These are phyloP conservation scores for Sporothrix schenckii DNA, from an alignment of 2,329 filamentous ascomycete genomes.

Conservation along the genomic window DNA sequence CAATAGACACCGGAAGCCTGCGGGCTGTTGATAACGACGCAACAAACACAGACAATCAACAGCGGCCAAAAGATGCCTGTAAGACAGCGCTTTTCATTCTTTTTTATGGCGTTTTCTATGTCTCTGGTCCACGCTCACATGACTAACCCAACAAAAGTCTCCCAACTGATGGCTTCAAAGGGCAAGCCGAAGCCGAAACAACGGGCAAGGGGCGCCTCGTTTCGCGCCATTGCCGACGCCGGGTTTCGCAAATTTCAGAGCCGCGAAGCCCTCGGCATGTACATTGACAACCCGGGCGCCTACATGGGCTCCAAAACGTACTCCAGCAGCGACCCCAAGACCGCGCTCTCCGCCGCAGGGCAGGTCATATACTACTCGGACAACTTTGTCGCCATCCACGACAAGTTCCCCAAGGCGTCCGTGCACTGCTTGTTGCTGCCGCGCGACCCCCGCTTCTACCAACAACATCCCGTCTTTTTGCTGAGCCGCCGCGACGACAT, in stretches of 20 bases:
- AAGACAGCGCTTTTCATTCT: not conserved
- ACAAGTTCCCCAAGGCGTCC: slow-evolving; percentile 82
- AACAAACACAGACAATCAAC: not conserved
- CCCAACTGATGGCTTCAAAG: slow-evolving; percentile 56
- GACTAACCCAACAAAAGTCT: slow-evolving; percentile 42
- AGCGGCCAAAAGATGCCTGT: slow-evolving; percentile 16
- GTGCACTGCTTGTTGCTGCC: slow-evolving; percentile 89
- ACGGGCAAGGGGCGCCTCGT: slow-evolving; percentile 35
- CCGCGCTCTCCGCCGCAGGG: slow-evolving; percentile 38
- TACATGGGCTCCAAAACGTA: slow-evolving; percentile 50
- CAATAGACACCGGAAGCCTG: slow-evolving; percentile 17
- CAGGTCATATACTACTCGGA: slow-evolving; percentile 67
- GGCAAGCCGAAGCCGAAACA: slow-evolving; percentile 47
- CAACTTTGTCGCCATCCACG: slow-evolving; percentile 76
- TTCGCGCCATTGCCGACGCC: slow-evolving; percentile 17
- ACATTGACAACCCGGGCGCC: slow-evolving; percentile 64
- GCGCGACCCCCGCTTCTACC: slow-evolving; percentile 62
- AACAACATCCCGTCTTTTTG: slow-evolving; percentile 75
- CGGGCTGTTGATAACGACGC: slow-evolving; percentile 11
- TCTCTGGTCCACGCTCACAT: not conserved
- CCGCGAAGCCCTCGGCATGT: slow-evolving; percentile 66
- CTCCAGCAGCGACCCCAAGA: not conserved
- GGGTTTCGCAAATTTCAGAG: slow-evolving; percentile 43
- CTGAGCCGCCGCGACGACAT: slow-evolving; percentile 42
- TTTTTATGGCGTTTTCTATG: not conserved